Evolutionary conservation across 129 eudicot species (phyloP), one percentile per base, ranked within the genome.

Genomic region (Sambucus nigra): DNA sequence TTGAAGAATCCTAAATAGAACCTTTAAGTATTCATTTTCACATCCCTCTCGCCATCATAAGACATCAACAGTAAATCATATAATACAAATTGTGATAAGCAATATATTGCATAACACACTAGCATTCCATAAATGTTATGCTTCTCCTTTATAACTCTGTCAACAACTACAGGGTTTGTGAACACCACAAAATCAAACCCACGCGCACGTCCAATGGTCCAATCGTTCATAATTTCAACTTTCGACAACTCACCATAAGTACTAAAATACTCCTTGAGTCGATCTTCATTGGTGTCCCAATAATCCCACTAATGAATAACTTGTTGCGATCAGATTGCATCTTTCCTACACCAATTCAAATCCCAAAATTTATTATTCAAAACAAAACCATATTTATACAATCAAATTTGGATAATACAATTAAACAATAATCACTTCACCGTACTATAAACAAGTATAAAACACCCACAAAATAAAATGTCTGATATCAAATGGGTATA

Each of bases 171-270:
- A 32, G 94, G 87, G 49, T 83, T 88, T 7, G 88, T 61, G 54
- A 83, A 83, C 7, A 83, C 87, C 26, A 83, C 69, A 51, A 83
- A 83, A n/a, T 88, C 94, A 13, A 83, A 83, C 46, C 94, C 94
- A 22, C 94, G 78, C 1, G 94, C 81, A 51, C 83, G 81, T 0
- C 83, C 94, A 0, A 81, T 75, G 47, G 75, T 76, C 47, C 78
- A 80, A 59, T 83, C 94, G 45, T 77, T 80, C 94, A 83, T 83
- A 32, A 83, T 73, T 40, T 76, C 84, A 52, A 84, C 80, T 38
- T 83, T 81, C 61, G 73, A 45, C 17, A 83, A 84, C 63, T 83
- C 94, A 10, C 94, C 94, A 38, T 53, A 83, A 49, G 48, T 19
- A 52, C 73, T 55, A 52, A 83, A 83, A 68, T 83, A 79, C 46